Conservation (phyloP, 257 asterid species). For the Jacaranda mimosifolia region DNA sequence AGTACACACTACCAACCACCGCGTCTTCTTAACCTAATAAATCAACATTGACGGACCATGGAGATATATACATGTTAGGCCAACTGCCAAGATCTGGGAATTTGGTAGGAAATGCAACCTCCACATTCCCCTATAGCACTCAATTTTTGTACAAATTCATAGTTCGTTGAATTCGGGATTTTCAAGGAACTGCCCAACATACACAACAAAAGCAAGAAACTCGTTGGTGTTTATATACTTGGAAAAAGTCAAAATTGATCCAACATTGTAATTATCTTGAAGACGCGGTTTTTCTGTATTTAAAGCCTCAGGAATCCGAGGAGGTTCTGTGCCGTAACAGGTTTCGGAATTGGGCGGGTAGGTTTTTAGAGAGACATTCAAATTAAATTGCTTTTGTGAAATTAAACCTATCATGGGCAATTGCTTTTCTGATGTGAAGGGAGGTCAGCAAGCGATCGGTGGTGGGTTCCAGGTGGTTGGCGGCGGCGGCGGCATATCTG, state of each 20-base stretch:
- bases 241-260: background rate
- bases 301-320: background rate
- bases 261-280: background rate
- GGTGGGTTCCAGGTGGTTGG: slow-evolving; percentile 40
- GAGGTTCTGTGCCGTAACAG: background rate
- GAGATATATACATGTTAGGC: no score
- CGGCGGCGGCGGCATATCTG: slow-evolving; percentile 24
- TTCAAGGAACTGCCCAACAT: background rate
- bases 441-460: slow-evolving; percentile 79
- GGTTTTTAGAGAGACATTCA: background rate
- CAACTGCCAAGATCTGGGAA: background rate
- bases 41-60: no score
- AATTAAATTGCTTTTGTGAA: background rate
- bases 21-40: no score
- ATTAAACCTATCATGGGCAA: slow-evolving; percentile 54
- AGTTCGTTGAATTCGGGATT: background rate
- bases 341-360: background rate
- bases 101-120: slow-evolving; percentile 4
- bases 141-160: background rate
- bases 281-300: slow-evolving; percentile 8
- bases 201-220: background rate
- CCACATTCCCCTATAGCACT: background rate
- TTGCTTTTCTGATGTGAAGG: slow-evolving; percentile 68
- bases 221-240: background rate
- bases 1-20: no score